Evolutionary conservation across 179 eudicot genomes (phyloP).

Genomic region (Drosera spatulata): DNA sequence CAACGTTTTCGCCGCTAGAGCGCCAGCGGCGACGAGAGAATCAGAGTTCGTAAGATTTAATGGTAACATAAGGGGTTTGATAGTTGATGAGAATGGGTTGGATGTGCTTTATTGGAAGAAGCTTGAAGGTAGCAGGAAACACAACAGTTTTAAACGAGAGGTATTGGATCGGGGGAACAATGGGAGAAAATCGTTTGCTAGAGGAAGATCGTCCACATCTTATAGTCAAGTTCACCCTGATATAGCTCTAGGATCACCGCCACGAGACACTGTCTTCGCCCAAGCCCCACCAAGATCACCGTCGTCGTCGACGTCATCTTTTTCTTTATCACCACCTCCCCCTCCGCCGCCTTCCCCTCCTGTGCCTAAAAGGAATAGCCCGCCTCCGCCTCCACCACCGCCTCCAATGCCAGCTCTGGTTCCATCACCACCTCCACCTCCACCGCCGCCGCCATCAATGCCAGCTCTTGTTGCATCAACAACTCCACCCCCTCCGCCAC

Average conservation of each 20-base stretch:
- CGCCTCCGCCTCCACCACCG: too few relatives aligned
- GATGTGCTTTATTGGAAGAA: constrained; percentile 84
- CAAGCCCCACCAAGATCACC: too few relatives aligned
- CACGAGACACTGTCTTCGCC: too few relatives aligned
- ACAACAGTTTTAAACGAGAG: constrained; percentile 26
- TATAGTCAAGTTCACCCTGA: constrained; percentile 14
- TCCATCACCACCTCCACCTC: background rate
- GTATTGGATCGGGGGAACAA: constrained; percentile 4
- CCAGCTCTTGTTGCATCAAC: constrained; percentile 15
- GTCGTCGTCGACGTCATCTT: background rate
- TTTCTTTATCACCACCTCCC: background rate
- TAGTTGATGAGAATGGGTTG: constrained; percentile 83
- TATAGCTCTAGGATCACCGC: background rate
- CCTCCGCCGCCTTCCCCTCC: constrained; percentile 7
- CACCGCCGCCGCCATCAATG: constrained; percentile 7
- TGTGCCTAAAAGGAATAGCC: too few relatives aligned
- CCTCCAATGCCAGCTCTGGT: too few relatives aligned
- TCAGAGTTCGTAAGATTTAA: constrained; percentile 35
- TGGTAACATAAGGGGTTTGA: constrained; percentile 54
- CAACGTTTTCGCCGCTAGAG: constrained; percentile 11
- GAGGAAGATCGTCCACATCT: constrained; percentile 27
- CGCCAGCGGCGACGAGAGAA: constrained; percentile 5
- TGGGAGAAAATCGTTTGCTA: constrained; percentile 3
- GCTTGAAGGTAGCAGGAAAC: constrained; percentile 39
- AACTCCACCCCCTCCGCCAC: constrained; percentile 32